Evolutionary conservation across 2,329 filamentous ascomycete species (phyloP).

Genomic region (Emmonsia crescens): DNA sequence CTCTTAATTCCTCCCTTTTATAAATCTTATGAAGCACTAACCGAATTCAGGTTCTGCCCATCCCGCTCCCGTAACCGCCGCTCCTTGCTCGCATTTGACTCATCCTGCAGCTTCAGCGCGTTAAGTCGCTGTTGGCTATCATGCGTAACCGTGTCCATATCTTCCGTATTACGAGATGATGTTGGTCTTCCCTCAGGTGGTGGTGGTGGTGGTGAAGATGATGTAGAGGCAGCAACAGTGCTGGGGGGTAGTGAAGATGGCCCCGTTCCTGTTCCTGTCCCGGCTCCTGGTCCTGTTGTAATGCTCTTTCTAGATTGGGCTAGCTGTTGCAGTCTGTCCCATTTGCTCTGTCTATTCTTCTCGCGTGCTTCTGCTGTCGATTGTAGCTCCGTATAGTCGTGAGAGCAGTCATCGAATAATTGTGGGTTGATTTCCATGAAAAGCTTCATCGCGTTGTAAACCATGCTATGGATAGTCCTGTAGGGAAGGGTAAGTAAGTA

Average conservation of each 20-base stretch:
- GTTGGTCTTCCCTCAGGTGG: neutral
- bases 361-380: slow-evolving; percentile 82
- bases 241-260: neutral
- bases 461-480: slow-evolving; percentile 98
- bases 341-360: slow-evolving; percentile 70
- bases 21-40: slow-evolving; percentile 24
- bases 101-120: slow-evolving; percentile 82
- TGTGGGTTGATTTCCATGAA: slow-evolving; percentile 99
- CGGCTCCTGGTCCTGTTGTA: neutral
- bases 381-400: slow-evolving; percentile 94
- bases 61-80: slow-evolving; percentile 32
- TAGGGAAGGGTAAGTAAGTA: neutral
- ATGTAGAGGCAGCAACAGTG: slow-evolving; percentile 17
- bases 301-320: slow-evolving; percentile 58
- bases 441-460: slow-evolving; percentile 99
- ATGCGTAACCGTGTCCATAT: slow-evolving; percentile 67
- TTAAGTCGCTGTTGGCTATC: slow-evolving; percentile 81
- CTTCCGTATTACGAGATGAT: slow-evolving; percentile 42
- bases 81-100: slow-evolving; percentile 42
- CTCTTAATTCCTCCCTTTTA: neutral
- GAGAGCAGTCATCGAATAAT: slow-evolving; percentile 95
- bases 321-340: slow-evolving; percentile 74
- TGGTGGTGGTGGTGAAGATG: slow-evolving; percentile 37
- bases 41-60: slow-evolving; percentile 29
- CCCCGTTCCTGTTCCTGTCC: neutral